Evolutionary conservation across 306 rosid species (phyloP).

Genomic region (Casuarina equisetifolia): DNA sequence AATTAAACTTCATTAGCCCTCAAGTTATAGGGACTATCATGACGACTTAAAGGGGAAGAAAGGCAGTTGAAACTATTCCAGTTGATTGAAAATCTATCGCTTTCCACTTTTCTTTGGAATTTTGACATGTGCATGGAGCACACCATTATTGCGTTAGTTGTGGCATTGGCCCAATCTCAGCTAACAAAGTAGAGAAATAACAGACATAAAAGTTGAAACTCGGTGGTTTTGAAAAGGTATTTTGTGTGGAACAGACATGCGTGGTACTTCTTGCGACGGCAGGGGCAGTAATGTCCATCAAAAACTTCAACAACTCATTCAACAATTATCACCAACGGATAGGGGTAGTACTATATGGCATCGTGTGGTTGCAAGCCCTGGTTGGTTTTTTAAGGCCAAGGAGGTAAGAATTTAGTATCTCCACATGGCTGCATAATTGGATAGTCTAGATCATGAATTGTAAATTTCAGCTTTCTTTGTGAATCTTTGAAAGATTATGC

Average conservation of each 20-base stretch:
- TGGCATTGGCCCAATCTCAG: conserved; percentile 16
- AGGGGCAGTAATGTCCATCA: conserved; percentile 86
- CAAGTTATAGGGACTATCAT: conserved; percentile 37
- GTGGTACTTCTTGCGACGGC: conserved; percentile 69
- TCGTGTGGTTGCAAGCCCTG: conserved; percentile 73
- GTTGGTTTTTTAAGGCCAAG: conserved; percentile 66
- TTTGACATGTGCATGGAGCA: conserved; percentile 32
- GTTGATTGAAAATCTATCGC: conserved; percentile 19
- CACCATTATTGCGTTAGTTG: conserved; percentile 35
- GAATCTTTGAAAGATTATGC: too few relatives aligned
- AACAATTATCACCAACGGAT: conserved; percentile 86
- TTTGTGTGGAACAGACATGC: conserved; percentile 47
- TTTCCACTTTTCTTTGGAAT: conserved; percentile 21
- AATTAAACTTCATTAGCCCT: conserved; percentile 7
- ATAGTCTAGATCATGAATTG: background rate
- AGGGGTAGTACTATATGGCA: conserved; percentile 73
- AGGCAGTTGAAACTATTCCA: conserved; percentile 22
- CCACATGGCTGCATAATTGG: background rate
- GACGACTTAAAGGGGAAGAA: conserved; percentile 54
- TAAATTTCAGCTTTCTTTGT: background rate
- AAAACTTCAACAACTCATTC: conserved; percentile 79
- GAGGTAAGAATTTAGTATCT: conserved; percentile 42
- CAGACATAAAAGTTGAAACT: background rate
- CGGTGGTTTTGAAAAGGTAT: background rate
- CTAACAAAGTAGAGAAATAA: conserved; percentile 7